Evolutionary conservation across 805 yeast species (phyloP).

Genomic region (Crinitomyces ghanaensis): DNA sequence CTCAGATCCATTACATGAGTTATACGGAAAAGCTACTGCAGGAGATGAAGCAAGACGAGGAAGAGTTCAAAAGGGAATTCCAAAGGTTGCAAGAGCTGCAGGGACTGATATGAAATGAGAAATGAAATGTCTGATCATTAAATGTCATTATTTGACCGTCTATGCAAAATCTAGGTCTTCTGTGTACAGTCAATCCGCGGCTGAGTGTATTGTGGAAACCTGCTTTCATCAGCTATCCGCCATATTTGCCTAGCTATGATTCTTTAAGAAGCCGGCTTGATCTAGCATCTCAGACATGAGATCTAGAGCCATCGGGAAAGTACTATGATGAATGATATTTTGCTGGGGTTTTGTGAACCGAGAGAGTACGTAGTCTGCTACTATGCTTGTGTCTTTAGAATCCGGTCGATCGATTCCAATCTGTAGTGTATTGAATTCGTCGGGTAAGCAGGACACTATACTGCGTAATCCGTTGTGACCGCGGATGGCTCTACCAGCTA

Average conservation of each 20-base stretch:
- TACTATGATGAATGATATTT: conserved; percentile 29
- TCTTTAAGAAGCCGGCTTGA: too few species aligned
- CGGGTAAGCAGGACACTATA: conserved; percentile 36
- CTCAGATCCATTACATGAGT: conserved; percentile 18
- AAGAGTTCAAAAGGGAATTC: conserved; percentile 15
- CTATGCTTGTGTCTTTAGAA: conserved; percentile 27
- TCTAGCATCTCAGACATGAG: conserved; percentile 2
- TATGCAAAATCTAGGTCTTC: too few species aligned
- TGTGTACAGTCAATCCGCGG: too few species aligned
- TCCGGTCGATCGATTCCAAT: conserved; percentile 69
- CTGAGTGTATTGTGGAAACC: too few species aligned
- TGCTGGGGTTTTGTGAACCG: conserved; percentile 38
- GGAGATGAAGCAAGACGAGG: conserved; percentile 17
- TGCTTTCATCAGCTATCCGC: too few species aligned
- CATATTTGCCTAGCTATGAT: too few species aligned
- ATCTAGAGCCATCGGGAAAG: conserved; percentile 31
- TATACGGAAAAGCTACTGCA: conserved; percentile 17
- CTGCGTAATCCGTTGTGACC: conserved; percentile 81
- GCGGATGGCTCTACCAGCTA: conserved; percentile 48
- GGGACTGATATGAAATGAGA: too few species aligned
- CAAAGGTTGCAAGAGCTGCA: conserved; percentile 13
- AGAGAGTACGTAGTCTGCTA: conserved; percentile 42
- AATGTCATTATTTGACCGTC: too few species aligned
- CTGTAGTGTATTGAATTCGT: conserved; percentile 50
- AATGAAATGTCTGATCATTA: too few species aligned